These are phyloP conservation scores for Pichia nanzhaoensis DNA, from an alignment of 805 yeast species.

Conservation along the genomic window DNA sequence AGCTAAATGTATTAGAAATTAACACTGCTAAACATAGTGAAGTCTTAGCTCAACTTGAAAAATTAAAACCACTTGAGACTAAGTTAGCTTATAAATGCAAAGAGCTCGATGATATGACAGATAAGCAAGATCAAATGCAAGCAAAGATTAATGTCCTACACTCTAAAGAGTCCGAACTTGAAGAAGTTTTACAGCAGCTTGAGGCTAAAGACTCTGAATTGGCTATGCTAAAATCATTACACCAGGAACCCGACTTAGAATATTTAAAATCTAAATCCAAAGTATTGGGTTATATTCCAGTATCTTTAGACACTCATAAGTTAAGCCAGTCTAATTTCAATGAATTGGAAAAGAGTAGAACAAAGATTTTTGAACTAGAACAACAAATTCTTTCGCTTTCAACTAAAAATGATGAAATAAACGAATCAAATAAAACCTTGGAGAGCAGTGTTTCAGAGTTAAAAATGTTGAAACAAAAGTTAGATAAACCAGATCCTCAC, in stretches of 20 bases:
- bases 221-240: not conserved
- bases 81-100: conserved; percentile 7
- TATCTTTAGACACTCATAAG: conserved; percentile 13
- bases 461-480: not conserved
- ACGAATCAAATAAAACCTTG: not conserved
- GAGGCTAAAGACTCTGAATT: conserved; percentile 6
- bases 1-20: not conserved
- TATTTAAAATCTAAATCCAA: conserved; percentile 19
- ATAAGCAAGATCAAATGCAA: conserved; percentile 1
- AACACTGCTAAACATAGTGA: conserved; percentile 7
- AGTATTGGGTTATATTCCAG: conserved; percentile 14
- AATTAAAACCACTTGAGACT: conserved; percentile 3
- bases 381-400: not conserved
- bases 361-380: conserved; percentile 1
- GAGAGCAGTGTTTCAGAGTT: conserved; percentile 1
- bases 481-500: conserved; percentile 16
- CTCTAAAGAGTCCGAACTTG: conserved; percentile 3
- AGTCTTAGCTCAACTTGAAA: conserved; percentile 3
- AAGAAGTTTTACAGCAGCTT: not conserved
- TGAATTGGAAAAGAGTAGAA: conserved; percentile 1
- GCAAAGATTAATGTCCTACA: conserved; percentile 1
- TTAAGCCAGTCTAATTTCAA: not conserved
- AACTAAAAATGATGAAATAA: conserved; percentile 4
- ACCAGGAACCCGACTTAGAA: conserved; percentile 18
- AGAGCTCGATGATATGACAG: conserved; percentile 5